Base-by-base conservation (phyloP, 2,329 filamentous ascomycete species). In the Aspergillus quadricinctus region DNA sequence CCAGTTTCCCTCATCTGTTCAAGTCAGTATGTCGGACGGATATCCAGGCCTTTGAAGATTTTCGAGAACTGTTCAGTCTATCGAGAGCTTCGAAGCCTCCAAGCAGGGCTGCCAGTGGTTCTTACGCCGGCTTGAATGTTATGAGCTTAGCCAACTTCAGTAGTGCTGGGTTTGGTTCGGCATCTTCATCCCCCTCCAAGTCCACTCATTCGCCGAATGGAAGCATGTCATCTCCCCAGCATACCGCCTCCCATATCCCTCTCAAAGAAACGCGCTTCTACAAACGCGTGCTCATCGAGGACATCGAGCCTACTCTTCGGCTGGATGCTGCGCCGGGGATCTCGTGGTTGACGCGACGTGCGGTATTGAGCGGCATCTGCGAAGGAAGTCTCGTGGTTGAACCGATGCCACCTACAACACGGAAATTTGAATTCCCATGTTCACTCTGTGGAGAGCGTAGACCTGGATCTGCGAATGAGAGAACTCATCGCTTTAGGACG, bases 181-280 rank as follows among this genome's bases (percentile, higher is more conserved):
- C 81, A 4, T 79, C 81, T 1, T 88, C 87, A 1, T 75, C 87
- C 4, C 73, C 79, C 3, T 77, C 80, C 1, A 80, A 85, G 81
- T 55, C 86, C 77, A 4, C 83, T 79, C 48, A 82, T 81, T 63
- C 87, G 78, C 51, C 80, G 73, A 71, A 69, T 63, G 72, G 71
- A 25, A 72, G 68, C 52, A 54, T 67, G 19, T 69, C 71, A 17
- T 77, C 78, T 4, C 74, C 73, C n/a, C 65, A 80, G 27, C 74
- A 75, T 3, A 71, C 74, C 4, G 73, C 75, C 11, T 77, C 74
- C 37, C 71, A 72, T 55, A 65, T 70, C 3, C 85, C 87, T 4
- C 77, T 99, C 43, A 96, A 94, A 69, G 94, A 97, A 55, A 90
- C 89, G 28, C 90, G 89, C 62, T 99, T 97, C 70, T 99, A 93